Evolutionary conservation across 177 flowering plant genomes (phyloP).

Genomic region (Vitis hybrid): DNA sequence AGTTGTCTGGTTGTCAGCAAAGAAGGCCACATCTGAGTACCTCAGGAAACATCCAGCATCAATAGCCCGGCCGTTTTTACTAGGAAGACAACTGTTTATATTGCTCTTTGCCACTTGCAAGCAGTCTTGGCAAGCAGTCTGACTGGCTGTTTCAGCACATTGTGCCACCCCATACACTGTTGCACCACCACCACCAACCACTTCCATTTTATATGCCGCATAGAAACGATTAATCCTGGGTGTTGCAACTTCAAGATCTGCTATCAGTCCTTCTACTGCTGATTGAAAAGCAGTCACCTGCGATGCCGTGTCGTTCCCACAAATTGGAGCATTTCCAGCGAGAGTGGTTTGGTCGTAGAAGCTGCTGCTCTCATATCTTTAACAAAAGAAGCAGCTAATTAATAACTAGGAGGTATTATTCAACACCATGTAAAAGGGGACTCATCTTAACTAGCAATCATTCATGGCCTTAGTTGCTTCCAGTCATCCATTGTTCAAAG

Average conservation of each 20-base stretch:
- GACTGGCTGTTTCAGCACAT: slow-evolving; percentile 33
- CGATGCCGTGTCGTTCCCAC: slow-evolving; percentile 31
- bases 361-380: slow-evolving; percentile 35
- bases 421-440: too few species aligned
- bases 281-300: slow-evolving; percentile 14
- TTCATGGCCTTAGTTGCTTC: too few species aligned
- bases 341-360: slow-evolving; percentile 41
- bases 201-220: slow-evolving; percentile 30
- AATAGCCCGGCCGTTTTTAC: slow-evolving; percentile 35
- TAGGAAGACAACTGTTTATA: slow-evolving; percentile 31
- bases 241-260: slow-evolving; percentile 37
- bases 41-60: slow-evolving; percentile 56
- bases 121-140: slow-evolving; percentile 39
- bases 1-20: slow-evolving; percentile 31
- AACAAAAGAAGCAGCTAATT: too few species aligned
- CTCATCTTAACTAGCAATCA: too few species aligned
- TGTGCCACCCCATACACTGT: slow-evolving; percentile 45
- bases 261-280: slow-evolving; percentile 15
- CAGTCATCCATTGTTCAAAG: too few species aligned
- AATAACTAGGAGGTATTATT: too few species aligned
- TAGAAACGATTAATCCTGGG: slow-evolving; percentile 37
- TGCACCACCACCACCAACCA: background rate
- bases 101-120: slow-evolving; percentile 29
- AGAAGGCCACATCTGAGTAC: slow-evolving; percentile 39
- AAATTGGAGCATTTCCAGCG: slow-evolving; percentile 25